Evolutionary conservation across 208 protist genomes (phyloP), one percentile per base, ranked within the genome.

Genomic region (Naegleria lovaniensis): DNA sequence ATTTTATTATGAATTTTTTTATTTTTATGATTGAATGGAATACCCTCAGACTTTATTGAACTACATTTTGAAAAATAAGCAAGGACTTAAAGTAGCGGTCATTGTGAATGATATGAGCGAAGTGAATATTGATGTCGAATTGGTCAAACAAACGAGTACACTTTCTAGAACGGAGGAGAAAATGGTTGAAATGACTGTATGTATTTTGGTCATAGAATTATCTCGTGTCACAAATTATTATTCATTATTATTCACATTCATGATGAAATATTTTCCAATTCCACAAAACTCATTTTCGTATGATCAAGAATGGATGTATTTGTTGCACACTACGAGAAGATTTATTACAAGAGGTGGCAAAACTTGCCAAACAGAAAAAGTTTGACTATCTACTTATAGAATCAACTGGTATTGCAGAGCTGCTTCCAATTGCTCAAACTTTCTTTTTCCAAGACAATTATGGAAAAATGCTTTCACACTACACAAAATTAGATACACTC

Each of bases 371-470:
- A 38, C 38, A 59, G 11, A 58, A 86, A 6, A 93, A 85, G 38
- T 96, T 95, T 90, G 95, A 97, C 90, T 96, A 96, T 92, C 75
- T 97, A 22, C n/a, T 97, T 6, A 96, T 97, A 84, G 95, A 97
- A 88, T 86, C 41, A 4, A 92, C 93, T 25, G 94, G 95, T 33
- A 94, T 97, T 16, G 88, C 90, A 0, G 95, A 97, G 90, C 95
- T 95, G 36, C 43, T 95, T n/a, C 95, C 92, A 75, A 93, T 96
- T 4, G 94, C 95, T 25, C 92, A 88, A 88, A 88, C 85, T 58
- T 88, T 88, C 33, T 58, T 39, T 22, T 88, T 88, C n/a, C 52
- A 91, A 87, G 67, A 91, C 48, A 29, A 91, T 5, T 29, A 43
- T 41, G 79, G 83, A 19, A 55, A 87, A 84, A 43, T 29, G 19